phyloP scores from a whole-genome alignment of 2,329 filamentous ascomycete species.

The Aspergillus novoparasiticus region DNA sequence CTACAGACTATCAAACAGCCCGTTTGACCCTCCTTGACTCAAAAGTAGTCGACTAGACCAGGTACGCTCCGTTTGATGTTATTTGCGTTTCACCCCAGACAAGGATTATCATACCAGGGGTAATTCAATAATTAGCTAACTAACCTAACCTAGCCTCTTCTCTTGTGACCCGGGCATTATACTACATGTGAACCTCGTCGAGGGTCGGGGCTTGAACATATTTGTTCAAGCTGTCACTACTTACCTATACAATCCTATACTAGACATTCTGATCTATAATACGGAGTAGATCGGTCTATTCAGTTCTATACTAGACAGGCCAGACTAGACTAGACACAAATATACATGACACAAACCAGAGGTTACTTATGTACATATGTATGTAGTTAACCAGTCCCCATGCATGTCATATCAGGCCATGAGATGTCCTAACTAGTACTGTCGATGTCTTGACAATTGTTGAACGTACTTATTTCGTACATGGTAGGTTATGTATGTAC shows the following conservation, averaged over 20 bases:
- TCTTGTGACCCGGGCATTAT: neutral
- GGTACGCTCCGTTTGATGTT: neutral
- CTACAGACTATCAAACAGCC: neutral
- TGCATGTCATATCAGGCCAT: neutral
- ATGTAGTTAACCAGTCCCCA: neutral
- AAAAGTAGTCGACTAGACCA: neutral
- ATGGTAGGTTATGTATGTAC: too few species aligned
- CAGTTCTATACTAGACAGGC: too few species aligned
- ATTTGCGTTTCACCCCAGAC: neutral
- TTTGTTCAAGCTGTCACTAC: too few species aligned
- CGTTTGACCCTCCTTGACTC: neutral
- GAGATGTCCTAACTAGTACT: neutral
- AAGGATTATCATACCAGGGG: neutral
- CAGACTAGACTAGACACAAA: too few species aligned
- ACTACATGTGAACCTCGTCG: neutral
- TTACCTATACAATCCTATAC: too few species aligned
- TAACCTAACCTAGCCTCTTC: too few species aligned
- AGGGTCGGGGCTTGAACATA: neutral
- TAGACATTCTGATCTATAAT: too few species aligned
- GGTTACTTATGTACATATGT: too few species aligned
- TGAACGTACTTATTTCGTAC: neutral
- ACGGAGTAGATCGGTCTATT: too few species aligned
- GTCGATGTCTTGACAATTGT: neutral
- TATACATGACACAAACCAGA: too few species aligned
- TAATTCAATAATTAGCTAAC: too few species aligned